Percentiles rank a stretch among this genome's conserved stretches.
phyloP scores from a whole-genome alignment of 2,329 filamentous ascomycete species.

The Xylaria sp. region DNA sequence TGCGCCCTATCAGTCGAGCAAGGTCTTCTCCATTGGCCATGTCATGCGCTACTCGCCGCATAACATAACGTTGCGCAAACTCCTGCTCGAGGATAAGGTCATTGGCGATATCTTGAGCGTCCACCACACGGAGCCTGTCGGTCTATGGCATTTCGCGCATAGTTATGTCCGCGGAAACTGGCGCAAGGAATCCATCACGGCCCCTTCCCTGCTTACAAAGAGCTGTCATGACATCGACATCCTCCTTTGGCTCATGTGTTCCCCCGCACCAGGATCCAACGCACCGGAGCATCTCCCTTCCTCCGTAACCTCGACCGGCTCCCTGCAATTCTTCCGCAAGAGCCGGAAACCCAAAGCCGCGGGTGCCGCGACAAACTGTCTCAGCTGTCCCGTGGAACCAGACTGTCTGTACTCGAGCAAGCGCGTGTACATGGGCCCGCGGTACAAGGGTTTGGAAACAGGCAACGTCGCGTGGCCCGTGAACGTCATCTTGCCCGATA shows the following conservation, averaged over 20 bases:
- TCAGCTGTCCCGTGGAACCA: conserved; percentile 68
- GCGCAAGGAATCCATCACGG: conserved; percentile 73
- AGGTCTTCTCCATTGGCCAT: conserved; percentile 85
- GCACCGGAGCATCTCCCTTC: conserved; percentile 65
- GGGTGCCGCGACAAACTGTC: conserved; percentile 77
- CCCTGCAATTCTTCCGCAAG: conserved; percentile 70
- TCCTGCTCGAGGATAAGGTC: conserved; percentile 67
- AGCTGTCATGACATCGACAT: conserved; percentile 96
- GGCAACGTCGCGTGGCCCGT: conserved; percentile 76
- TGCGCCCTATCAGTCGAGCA: conserved; percentile 30
- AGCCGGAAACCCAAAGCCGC: conserved; percentile 70
- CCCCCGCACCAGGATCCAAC: conserved; percentile 49
- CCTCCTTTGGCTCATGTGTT: conserved; percentile 83
- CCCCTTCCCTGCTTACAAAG: conserved; percentile 82
- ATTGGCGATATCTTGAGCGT: conserved; percentile 83
- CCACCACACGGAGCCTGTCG: conserved; percentile 89
- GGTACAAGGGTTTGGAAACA: conserved; percentile 53
- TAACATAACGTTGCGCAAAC: conserved; percentile 74
- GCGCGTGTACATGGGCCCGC: conserved; percentile 69
- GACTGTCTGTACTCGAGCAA: conserved; percentile 82
- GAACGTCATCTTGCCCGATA: conserved; percentile 84
- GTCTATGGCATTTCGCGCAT: conserved; percentile 93
- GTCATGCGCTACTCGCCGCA: conserved; percentile 91
- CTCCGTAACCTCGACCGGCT: conserved; percentile 69
- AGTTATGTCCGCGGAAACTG: conserved; percentile 92